phyloP scores from a whole-genome alignment of 2,329 filamentous ascomycete species.

The Chaetomiaceae sp. region DNA sequence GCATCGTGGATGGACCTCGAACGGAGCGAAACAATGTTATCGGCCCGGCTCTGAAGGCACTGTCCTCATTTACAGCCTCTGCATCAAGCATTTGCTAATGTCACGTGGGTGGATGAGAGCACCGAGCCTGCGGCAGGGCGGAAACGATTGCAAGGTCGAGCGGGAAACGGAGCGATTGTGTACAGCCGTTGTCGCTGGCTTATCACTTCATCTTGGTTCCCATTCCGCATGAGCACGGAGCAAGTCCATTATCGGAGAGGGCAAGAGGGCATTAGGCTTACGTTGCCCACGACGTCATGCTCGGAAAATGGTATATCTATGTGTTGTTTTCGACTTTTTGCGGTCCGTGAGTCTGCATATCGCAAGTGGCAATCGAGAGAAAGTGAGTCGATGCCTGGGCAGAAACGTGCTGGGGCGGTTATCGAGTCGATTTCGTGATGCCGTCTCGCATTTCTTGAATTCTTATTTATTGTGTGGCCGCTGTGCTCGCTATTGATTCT shows the following conservation, averaged over 20 bases:
- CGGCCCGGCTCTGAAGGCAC: no score
- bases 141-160: background rate
- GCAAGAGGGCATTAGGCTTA: background rate
- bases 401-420: background rate
- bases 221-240: slow-evolving; percentile 11
- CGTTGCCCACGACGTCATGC: background rate
- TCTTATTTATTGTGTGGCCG: background rate
- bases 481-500: background rate
- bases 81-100: background rate
- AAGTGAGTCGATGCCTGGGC: background rate
- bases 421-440: background rate
- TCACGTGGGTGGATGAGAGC: background rate
- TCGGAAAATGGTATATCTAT: background rate
- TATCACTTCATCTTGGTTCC: slow-evolving; percentile 17
- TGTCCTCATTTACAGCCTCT: background rate
- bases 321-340: background rate
- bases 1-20: background rate
- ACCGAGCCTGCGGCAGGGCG: background rate
- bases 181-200: slow-evolving; percentile 15
- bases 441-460: background rate
- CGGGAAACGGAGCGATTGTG: slow-evolving; percentile 2
- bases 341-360: background rate
- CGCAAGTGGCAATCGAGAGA: background rate
- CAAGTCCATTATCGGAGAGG: slow-evolving; percentile 4
- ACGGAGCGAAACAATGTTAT: background rate